phyloP scores from a whole-genome alignment of 2,329 filamentous ascomycete genomes.

The Diaporthe nobilis region DNA sequence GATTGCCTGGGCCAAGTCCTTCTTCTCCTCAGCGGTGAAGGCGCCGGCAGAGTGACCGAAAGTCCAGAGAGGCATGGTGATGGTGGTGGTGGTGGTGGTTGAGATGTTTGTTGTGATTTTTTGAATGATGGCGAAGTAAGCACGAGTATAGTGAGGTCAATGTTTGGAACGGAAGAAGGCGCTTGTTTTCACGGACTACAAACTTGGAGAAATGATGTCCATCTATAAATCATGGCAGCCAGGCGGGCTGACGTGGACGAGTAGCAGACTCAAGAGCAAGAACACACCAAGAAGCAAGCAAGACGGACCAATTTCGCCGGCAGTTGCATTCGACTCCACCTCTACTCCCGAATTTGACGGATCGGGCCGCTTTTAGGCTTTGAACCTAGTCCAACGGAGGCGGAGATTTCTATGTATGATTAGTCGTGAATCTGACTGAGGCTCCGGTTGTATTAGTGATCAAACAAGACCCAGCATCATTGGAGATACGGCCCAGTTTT shows the following conservation, averaged over 20 bases:
- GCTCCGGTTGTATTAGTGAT: constrained; percentile 18
- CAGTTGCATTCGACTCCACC: not conserved
- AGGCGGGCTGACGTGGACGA: not conserved
- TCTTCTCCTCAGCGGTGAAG: constrained; percentile 19
- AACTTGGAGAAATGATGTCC: not conserved
- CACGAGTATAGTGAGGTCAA: not conserved
- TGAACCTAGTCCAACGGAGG: not conserved
- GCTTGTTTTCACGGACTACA: no score
- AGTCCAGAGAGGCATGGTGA: constrained; percentile 21
- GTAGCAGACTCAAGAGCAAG: not conserved
- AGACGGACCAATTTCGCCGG: not conserved
- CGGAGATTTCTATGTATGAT: not conserved
- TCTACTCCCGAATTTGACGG: not conserved
- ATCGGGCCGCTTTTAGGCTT: not conserved
- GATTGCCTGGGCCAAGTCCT: constrained; percentile 8
- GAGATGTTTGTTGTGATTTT: not conserved
- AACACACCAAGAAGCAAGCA: not conserved
- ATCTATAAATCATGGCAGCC: not conserved
- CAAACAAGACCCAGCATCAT: not conserved
- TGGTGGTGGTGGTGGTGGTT: not conserved
- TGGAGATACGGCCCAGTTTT: not conserved
- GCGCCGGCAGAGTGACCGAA: constrained; percentile 19
- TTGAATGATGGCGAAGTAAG: not conserved
- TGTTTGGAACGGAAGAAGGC: not conserved
- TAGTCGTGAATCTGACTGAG: not conserved